Conservation (phyloP, 306 rosid genomes). For the Begonia peltatifolia region DNA sequence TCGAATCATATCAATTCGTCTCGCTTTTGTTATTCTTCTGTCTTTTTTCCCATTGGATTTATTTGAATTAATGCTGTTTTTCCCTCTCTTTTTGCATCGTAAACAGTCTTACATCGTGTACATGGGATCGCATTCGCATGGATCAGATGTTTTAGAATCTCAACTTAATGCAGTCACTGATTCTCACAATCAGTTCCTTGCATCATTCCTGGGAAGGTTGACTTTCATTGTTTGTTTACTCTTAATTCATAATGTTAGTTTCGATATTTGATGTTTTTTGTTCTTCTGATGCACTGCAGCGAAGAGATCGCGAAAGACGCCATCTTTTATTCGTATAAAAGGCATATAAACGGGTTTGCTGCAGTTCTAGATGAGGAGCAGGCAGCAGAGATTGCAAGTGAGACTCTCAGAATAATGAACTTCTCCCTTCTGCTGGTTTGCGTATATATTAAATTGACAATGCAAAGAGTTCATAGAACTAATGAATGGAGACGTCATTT, state of each 20-base stretch:
- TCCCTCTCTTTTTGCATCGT: not conserved
- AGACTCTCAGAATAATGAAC: not conserved
- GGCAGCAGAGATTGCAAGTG: constrained; percentile 32
- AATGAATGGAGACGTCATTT: not conserved
- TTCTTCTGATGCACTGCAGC: constrained; percentile 11
- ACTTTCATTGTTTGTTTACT: not conserved
- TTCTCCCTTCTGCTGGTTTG: too few relatives aligned
- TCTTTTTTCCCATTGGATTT: not conserved
- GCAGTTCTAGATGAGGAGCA: constrained; percentile 36
- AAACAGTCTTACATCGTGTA: constrained; percentile 50
- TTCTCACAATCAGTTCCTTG: constrained; percentile 38
- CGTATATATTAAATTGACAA: not conserved
- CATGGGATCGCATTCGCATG: constrained; percentile 64
- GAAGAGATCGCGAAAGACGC: constrained; percentile 33
- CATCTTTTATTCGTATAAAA: constrained; percentile 47
- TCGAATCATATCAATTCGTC: not conserved
- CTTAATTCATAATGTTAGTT: not conserved
- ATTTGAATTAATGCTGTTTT: not conserved
- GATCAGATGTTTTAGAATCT: constrained; percentile 20
- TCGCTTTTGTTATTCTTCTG: not conserved
- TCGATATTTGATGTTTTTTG: not conserved
- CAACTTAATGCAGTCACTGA: constrained; percentile 32
- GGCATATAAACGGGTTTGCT: constrained; percentile 52
- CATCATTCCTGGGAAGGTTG: constrained; percentile 32
- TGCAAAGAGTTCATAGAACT: not conserved